A percentile compares a stretch with the other conserved stretches of the same genome.
Evolutionary conservation across 352 stramenopile species (phyloP).

Genomic region (Globisporangium uncinulatum): DNA sequence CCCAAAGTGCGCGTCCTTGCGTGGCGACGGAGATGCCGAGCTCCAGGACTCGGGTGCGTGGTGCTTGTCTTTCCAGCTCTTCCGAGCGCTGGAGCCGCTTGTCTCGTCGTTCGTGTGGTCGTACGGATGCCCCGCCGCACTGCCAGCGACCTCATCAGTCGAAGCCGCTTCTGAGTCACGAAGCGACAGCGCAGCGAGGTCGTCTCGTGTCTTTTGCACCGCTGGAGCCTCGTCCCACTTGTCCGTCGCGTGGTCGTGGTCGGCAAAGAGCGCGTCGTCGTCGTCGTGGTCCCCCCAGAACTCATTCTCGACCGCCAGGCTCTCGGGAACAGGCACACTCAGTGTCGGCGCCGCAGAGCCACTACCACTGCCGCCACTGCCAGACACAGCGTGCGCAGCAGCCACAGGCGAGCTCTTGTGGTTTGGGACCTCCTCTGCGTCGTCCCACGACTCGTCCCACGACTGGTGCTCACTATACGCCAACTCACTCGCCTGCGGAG

Average conservation of each 20-base stretch:
- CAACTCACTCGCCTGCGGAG: constrained; percentile 16
- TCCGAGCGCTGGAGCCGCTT: constrained; percentile 1
- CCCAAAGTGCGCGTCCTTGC: constrained; percentile 7
- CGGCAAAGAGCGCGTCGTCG: constrained; percentile 54
- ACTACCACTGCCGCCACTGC: too few species aligned
- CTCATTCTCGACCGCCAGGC: constrained; percentile 25
- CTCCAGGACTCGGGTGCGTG: constrained; percentile 4
- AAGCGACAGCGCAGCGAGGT: constrained; percentile 12
- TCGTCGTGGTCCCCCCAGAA: constrained; percentile 58
- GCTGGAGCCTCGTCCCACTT: constrained; percentile 27
- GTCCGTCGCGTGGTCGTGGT: constrained; percentile 45
- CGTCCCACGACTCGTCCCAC: constrained; percentile 15
- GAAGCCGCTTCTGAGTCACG: constrained; percentile 18
- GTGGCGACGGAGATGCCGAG: not conserved
- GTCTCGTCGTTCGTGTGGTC: too few species aligned
- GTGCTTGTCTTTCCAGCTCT: constrained; percentile 7
- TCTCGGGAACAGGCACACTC: constrained; percentile 8
- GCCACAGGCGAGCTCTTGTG: constrained; percentile 6
- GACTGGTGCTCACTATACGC: constrained; percentile 12
- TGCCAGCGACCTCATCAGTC: not conserved
- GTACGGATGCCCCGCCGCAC: too few species aligned
- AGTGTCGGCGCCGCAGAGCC: not conserved
- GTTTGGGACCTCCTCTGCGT: constrained; percentile 6
- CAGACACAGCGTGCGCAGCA: not conserved
- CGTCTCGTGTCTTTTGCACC: constrained; percentile 4